Base-by-base conservation (phyloP, 139 green algal species). In the Bryopsis sp. region DNA sequence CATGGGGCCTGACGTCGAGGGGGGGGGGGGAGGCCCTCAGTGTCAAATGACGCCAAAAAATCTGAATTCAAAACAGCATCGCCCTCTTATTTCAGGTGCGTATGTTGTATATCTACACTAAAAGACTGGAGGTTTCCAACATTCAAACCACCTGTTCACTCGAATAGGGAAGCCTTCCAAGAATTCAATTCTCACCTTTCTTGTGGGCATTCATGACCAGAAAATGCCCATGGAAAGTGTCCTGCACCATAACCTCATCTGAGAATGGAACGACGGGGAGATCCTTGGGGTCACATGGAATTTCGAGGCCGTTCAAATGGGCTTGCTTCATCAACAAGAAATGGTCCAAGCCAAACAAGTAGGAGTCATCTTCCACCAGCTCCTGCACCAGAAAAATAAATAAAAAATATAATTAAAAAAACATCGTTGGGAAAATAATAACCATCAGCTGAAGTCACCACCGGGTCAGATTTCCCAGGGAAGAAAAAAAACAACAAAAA, bases 131-230 rank as follows among this genome's bases (percentile, higher is more conserved):
- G n/a, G n/a, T n/a, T n/a, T n/a, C n/a, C n/a, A n/a, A n/a, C n/a
- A n/a, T n/a, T n/a, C n/a, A n/a, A n/a, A n/a, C n/a, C n/a, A n/a
- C n/a, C n/a, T n/a, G n/a, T n/a, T n/a, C n/a, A n/a, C n/a, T n/a
- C n/a, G n/a, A n/a, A n/a, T n/a, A n/a, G n/a, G n/a, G n/a, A n/a
- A n/a, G n/a, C n/a, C n/a, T n/a, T n/a, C n/a, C 43, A 50, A 19
- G 43, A 19, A 50, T 50, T 11, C 43, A 19, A 50, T 36, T 26
- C 31, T 61, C 43, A 43, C 59, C 59, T 8, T 47, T 46, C 6
- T 47, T 48, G 5, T 24, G 29, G 5, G 33, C 59, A 47, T 67
- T 31, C 28, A 67, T 67, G 7, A 67, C 59, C 8, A 67, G 59
- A 31, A 33, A 46, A 19, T 47, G 19, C n/a, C 59, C 59, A 46